Percentiles rank a stretch among this genome's conserved stretches.
phyloP scores from a whole-genome alignment of 768 basidiomycete genomes.

The Strobilomyces dryophilus region DNA sequence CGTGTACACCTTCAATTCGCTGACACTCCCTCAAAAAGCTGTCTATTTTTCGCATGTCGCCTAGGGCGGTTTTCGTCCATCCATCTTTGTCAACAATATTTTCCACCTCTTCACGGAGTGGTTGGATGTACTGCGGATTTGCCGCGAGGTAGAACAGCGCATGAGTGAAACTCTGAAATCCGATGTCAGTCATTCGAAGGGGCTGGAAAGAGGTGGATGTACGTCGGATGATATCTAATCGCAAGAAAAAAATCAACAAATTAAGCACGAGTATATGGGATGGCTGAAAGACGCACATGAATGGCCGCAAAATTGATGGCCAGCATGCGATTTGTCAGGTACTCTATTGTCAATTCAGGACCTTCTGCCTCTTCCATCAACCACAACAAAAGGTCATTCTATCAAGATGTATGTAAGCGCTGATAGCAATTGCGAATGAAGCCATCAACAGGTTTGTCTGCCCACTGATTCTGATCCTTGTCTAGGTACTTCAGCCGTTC shows the following conservation, averaged over 20 bases:
- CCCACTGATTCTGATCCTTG: constrained; percentile 25
- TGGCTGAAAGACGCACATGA: constrained; percentile 12
- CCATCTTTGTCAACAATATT: constrained; percentile 24
- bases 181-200: neutral
- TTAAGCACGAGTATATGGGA: too few species aligned
- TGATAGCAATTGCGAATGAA: neutral
- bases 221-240: constrained; percentile 18
- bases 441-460: constrained; percentile 32
- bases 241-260: neutral
- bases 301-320: constrained; percentile 16
- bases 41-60: constrained; percentile 35
- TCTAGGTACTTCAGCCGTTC: constrained; percentile 23
- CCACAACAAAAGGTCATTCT: constrained; percentile 35
- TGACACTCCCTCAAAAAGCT: constrained; percentile 33
- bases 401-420: neutral
- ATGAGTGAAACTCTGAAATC: constrained; percentile 29
- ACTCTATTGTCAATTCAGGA: constrained; percentile 11
- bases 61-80: constrained; percentile 27
- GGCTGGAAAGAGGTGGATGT: neutral
- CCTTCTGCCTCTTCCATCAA: constrained; percentile 25
- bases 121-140: constrained; percentile 30
- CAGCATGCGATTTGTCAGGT: constrained; percentile 23
- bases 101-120: constrained; percentile 39
- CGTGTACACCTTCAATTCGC: neutral
- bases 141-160: constrained; percentile 36